phyloP scores from a whole-genome alignment of 805 yeast genomes.

The Yarrowia keelungensis region DNA sequence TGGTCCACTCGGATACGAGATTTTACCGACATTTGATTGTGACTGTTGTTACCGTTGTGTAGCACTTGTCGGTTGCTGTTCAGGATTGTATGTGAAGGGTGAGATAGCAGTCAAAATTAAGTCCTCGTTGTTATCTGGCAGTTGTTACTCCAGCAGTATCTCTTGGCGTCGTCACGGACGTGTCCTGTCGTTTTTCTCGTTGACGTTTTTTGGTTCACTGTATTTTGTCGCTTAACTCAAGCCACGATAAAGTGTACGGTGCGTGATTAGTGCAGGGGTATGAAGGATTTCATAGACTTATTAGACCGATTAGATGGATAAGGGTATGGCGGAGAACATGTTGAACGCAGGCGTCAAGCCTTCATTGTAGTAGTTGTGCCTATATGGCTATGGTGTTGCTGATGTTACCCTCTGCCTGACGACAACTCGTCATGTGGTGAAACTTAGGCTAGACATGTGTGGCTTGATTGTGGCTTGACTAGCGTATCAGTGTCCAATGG shows the following conservation, averaged over 20 bases:
- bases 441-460: not conserved
- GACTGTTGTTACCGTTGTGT: no score
- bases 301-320: conserved; percentile 1
- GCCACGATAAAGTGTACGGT: conserved; percentile 26
- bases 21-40: not conserved
- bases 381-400: no score
- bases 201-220: not conserved
- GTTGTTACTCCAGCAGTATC: not conserved
- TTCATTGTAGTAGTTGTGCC: no score
- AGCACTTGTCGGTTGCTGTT: no score
- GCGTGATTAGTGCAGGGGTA: conserved; percentile 36
- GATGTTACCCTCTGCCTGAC: no score
- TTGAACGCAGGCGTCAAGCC: no score
- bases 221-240: conserved; percentile 34
- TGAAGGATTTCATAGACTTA: not conserved
- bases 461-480: conserved; percentile 12
- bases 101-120: no score
- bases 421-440: not conserved
- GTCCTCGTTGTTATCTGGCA: no score
- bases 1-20: conserved; percentile 19
- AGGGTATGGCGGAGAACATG: not conserved
- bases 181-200: not conserved
- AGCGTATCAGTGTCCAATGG: conserved; percentile 11
- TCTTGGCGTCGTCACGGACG: not conserved
- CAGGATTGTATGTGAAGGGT: no score